Evolutionary conservation across 2,329 filamentous ascomycete genomes (phyloP), one percentile per base, ranked within the genome.

Genomic region (Arthrocladium fulminans): DNA sequence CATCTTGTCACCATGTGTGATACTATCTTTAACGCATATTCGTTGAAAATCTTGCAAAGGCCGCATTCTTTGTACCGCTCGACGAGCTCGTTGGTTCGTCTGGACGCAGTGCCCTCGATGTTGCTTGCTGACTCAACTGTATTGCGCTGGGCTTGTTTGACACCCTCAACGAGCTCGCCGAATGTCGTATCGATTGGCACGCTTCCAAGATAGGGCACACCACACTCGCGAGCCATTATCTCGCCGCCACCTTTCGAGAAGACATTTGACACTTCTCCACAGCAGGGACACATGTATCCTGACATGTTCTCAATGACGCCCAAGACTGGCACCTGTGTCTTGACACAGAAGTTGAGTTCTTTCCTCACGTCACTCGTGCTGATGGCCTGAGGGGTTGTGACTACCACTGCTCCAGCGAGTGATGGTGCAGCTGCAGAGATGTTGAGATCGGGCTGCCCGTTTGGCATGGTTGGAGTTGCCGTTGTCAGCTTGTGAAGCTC

Each of bases 221-320:
- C 73, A 63, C 94, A 92, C 58, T 97, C 88, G 41, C 79, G 71
- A 5, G 90, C 88, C 88, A 98, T 95, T 20, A 85, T 77, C 64
- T 86, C 74, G 6, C 92, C 92, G 2, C 92, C 92, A 3, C 92
- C 92, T 48, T 86, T 89, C 45, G 84, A 88, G 65, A 98, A 98
- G 45, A 97, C 79, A 67, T 97, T 87, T 45, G 87, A 95, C 67
- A 90, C 94, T 64, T 96, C 88, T 44, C 75, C 75, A 61, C 79
- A 82, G 52, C 79, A 81, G 12, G 79, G 79, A 57, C 70, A 73
- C 44, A 70, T 65, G 61, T 71, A 73, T 0, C 70, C 70, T 1
- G 67, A 67, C 92, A 98, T 97, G 64, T 98, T 98, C 70, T 98
- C 92, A 39, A 98, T 78, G 1, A 98, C 89, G 0, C 92, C 92